Evolutionary conservation across 768 basidiomycete genomes (phyloP), one percentile per base, ranked within the genome.

Genomic region (Cyclocybe aegerita): DNA sequence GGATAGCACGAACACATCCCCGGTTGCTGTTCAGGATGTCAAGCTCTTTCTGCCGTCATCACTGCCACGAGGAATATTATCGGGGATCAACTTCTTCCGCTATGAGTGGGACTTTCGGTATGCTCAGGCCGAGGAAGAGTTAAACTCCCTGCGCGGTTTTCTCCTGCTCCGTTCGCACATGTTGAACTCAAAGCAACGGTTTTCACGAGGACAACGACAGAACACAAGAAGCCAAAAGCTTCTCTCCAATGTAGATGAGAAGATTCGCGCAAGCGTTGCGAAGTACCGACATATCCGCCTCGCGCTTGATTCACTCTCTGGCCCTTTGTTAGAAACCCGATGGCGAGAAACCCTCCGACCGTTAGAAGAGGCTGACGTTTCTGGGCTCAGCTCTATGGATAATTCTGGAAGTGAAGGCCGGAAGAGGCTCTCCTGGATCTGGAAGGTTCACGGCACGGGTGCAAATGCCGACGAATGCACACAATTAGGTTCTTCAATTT

Each of bases 151-250:
- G 11, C 63, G 66, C 0, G 52, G 53, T 2, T 48, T 57, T 11
- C 64, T 75, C 3, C 60, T 67, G 1, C 49, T 69, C 9, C 50
- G 57, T 0, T 54, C 65, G 0, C 62, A 66, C 30, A 53, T 72
- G 39, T 65, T 51, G 39, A 61, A 65, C 30, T 64, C 63, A 9
- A 72, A 74, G 45, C 47, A 65, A 10, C 42, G 48, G 14, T 58
- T 54, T 43, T 56, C 54, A 9, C 55, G 60, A 12, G 67, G 70
- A 0, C 65, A 69, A 37, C 46, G 48, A 1, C 52, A 52, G 50
- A 56, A 61, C 14, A 68, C 62, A 5, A 60, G 59, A 1, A 63
- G 60, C 32, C 48, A 58, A 7, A 49, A 47, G 0, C 37, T 63
- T 11, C 54, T 70, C 33, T 33, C 45, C 3, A 32, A 16, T 23